Conservation (phyloP, 2,329 filamentous ascomycete genomes). For the Trichoderma citrinoviride region DNA sequence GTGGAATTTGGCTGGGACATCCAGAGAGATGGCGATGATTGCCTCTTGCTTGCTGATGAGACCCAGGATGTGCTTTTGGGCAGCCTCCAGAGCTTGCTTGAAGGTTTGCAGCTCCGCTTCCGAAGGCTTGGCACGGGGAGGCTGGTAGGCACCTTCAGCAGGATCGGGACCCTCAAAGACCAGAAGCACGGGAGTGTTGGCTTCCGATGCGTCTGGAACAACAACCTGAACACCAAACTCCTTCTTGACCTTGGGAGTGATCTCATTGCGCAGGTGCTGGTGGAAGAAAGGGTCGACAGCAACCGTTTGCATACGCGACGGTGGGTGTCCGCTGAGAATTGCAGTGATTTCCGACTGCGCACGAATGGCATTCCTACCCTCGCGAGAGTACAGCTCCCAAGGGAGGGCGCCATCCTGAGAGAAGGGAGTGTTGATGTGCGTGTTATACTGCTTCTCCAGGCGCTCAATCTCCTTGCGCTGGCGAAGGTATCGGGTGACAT, state of each 20-base stretch:
- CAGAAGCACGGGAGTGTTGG: slow-evolving; percentile 62
- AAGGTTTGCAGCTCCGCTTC: slow-evolving; percentile 52
- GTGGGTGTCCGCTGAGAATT: slow-evolving; percentile 71
- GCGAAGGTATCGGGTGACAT: slow-evolving; percentile 83
- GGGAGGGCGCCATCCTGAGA: slow-evolving; percentile 66
- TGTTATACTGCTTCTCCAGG: slow-evolving; percentile 74
- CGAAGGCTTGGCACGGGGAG: slow-evolving; percentile 54
- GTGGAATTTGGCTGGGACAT: slow-evolving; percentile 63
- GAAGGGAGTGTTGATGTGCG: slow-evolving; percentile 81
- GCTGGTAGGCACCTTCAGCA: slow-evolving; percentile 46
- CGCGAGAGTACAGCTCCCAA: slow-evolving; percentile 86
- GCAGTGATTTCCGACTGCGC: slow-evolving; percentile 72
- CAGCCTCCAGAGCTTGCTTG: slow-evolving; percentile 54
- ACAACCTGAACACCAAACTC: slow-evolving; percentile 72
- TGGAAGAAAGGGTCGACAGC: slow-evolving; percentile 78
- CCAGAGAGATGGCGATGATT: slow-evolving; percentile 49
- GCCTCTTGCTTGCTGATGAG: slow-evolving; percentile 59
- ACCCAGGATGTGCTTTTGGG: slow-evolving; percentile 55
- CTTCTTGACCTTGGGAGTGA: slow-evolving; percentile 61
- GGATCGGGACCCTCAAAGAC: slow-evolving; percentile 69
- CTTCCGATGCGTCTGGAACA: slow-evolving; percentile 62
- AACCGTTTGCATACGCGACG: slow-evolving; percentile 65
- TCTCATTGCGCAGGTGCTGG: slow-evolving; percentile 63
- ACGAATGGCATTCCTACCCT: slow-evolving; percentile 77
- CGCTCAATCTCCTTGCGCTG: slow-evolving; percentile 78